Base-by-base conservation (phyloP, 768 basidiomycete species). In the Lentinula raphanica region DNA sequence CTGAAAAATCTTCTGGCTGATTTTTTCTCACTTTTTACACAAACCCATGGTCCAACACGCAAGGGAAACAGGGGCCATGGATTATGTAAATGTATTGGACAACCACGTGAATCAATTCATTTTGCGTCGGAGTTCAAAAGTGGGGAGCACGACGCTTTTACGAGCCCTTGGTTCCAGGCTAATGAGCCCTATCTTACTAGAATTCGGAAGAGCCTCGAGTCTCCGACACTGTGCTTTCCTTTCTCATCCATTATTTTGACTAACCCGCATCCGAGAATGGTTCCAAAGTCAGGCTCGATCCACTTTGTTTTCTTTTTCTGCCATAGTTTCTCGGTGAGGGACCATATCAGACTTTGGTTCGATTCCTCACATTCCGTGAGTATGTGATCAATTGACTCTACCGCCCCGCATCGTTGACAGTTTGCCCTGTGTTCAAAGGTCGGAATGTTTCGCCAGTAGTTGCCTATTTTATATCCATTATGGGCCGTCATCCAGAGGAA, bases 321-420 rank as follows among this genome's bases (percentile, higher is more conserved):
- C 59, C 67, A 69, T 0, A 69, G 23, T n/a, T 61, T 38, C 44
- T 59, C 49, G 0, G 60, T 62, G 0, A 63, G 40, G 11, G 54
- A n/a, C 71, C 71, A 74, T 5, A 69, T 51, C 28, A 28, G 19
- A 27, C 50, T 45, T 42, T 69, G 69, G 0, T 66, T 67, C 2
- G 62, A 57, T 0, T 54, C 58, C 44, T 25, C 25, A 49, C 72
- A 74, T 21, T 71, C 58, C 0, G 49, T 56, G 0, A 73, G 62
- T 2, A 72, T 71, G 49, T 74, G 73, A 5, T 66, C 63, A 59
- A 74, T 63, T 1, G 65, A 36, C 50, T 73, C 73, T 23, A 8
- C 54, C 0, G 23, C 49, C 0, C 38, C 28, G 36, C 68, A 68
- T 1, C 49, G 42, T 23, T 12, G 13, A 27, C 49, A 50, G 6